Conservation (phyloP, 1,284 basidiomycete genomes). For the Irpex rosettiformis region DNA sequence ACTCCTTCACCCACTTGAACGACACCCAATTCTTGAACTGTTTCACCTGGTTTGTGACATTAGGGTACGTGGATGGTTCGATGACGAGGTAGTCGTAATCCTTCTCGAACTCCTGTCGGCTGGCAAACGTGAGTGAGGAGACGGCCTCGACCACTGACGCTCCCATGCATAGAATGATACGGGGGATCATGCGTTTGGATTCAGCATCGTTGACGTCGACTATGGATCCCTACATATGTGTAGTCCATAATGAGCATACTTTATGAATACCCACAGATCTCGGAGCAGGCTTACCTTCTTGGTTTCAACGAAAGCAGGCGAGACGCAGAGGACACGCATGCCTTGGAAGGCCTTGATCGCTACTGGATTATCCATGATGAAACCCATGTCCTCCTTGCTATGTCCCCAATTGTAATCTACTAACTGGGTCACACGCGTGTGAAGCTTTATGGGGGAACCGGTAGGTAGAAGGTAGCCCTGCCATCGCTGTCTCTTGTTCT, state of each 20-base stretch:
- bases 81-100: slow-evolving; percentile 66
- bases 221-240: background rate
- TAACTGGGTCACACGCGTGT: slow-evolving; percentile 58
- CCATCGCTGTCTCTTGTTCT: slow-evolving; percentile 50
- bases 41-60: background rate
- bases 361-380: slow-evolving; percentile 56
- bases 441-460: slow-evolving; percentile 53
- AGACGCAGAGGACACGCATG: slow-evolving; percentile 54
- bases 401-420: slow-evolving; percentile 73
- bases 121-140: slow-evolving; percentile 33
- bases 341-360: slow-evolving; percentile 51
- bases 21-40: slow-evolving; percentile 35
- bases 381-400: slow-evolving; percentile 44
- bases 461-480: slow-evolving; percentile 61
- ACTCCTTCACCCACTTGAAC: slow-evolving; percentile 80
- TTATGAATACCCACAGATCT: slow-evolving; percentile 24
- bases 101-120: slow-evolving; percentile 25
- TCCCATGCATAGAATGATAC: slow-evolving; percentile 73
- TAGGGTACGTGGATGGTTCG: slow-evolving; percentile 35
- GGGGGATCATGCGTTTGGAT: slow-evolving; percentile 29
- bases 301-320: slow-evolving; percentile 51
- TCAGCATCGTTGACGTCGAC: slow-evolving; percentile 4
- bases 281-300: too few species aligned
- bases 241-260: background rate
- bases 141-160: slow-evolving; percentile 63